Percentiles rank a stretch among this genome's conserved stretches.
phyloP scores from a whole-genome alignment of 2,329 filamentous ascomycete genomes.

The Monilinia laxa region DNA sequence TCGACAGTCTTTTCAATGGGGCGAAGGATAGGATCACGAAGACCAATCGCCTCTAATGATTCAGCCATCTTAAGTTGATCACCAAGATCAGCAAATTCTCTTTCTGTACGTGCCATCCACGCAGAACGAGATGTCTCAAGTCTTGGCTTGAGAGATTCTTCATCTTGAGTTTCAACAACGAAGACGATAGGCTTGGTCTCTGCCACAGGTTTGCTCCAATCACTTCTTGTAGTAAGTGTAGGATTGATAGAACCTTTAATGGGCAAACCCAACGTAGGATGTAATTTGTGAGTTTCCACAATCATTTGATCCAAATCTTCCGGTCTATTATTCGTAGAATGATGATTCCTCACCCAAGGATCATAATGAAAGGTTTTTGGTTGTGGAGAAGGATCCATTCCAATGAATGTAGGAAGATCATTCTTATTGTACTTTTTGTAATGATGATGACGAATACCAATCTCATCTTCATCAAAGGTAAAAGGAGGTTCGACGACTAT shows the following conservation, averaged over 20 bases:
- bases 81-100: conserved; percentile 20
- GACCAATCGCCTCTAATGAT: conserved; percentile 21
- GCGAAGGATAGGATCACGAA: conserved; percentile 18
- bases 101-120: conserved; percentile 26
- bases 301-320: conserved; percentile 37
- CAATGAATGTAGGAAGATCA: conserved; percentile 32
- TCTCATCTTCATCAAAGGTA: conserved; percentile 37
- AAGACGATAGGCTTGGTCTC: conserved; percentile 21
- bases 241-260: conserved; percentile 33
- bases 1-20: conserved; percentile 3
- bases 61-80: conserved; percentile 21
- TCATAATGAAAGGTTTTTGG: conserved; percentile 37
- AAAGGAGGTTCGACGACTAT: conserved; percentile 32
- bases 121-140: conserved; percentile 29
- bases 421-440: conserved; percentile 32
- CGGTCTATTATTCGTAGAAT: conserved; percentile 34
- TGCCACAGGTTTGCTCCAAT: conserved; percentile 23
- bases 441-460: conserved; percentile 37
- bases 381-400: conserved; percentile 34
- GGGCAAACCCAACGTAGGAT: conserved; percentile 35
- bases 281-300: conserved; percentile 30
- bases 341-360: conserved; percentile 34
- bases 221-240: conserved; percentile 16
- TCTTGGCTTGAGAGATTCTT: conserved; percentile 15
- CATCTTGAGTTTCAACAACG: conserved; percentile 17